Conservation (phyloP, 306 rosid genomes). For the Cucurbita pepo region DNA sequence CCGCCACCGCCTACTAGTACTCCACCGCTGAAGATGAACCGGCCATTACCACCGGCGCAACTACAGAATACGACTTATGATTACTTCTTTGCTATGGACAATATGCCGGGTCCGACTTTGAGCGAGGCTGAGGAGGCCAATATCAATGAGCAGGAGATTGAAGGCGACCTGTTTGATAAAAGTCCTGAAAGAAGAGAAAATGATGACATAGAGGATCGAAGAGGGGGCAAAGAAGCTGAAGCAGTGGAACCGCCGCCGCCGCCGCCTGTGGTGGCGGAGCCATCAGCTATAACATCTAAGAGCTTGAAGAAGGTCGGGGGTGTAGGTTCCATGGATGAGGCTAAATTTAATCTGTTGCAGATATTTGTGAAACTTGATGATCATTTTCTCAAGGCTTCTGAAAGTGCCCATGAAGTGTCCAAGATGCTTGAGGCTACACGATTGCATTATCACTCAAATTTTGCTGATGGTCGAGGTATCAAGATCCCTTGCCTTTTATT, state of each 20-base stretch:
- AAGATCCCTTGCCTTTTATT: not conserved
- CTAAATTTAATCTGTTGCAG: conserved; percentile 17
- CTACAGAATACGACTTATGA: conserved; percentile 35
- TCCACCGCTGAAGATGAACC: conserved; percentile 8
- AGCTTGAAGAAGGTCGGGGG: conserved; percentile 18
- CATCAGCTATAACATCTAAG: conserved; percentile 3
- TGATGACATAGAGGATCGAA: conserved; percentile 1
- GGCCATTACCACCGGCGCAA: conserved; percentile 14
- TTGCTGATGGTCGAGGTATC: conserved; percentile 81
- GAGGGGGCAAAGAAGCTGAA: conserved; percentile 1
- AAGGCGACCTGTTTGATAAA: conserved; percentile 15
- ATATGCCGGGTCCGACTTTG: conserved; percentile 35
- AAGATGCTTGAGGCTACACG: conserved; percentile 92
- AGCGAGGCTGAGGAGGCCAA: conserved; percentile 24
- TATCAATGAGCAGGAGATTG: conserved; percentile 16
- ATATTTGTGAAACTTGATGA: conserved; percentile 53
- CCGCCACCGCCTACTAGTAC: conserved; percentile 20
- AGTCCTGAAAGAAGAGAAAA: conserved; percentile 24
- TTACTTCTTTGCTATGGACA: conserved; percentile 42
- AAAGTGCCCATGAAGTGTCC: conserved; percentile 82
- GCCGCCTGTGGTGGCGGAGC: conserved; percentile 4
- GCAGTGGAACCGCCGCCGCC: conserved; percentile 5
- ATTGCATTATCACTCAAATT: conserved; percentile 89
- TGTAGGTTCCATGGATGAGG: conserved; percentile 21
- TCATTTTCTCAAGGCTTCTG: conserved; percentile 77